Conservation (phyloP, 345 rosid species). For the Stellera chamaejasme region DNA sequence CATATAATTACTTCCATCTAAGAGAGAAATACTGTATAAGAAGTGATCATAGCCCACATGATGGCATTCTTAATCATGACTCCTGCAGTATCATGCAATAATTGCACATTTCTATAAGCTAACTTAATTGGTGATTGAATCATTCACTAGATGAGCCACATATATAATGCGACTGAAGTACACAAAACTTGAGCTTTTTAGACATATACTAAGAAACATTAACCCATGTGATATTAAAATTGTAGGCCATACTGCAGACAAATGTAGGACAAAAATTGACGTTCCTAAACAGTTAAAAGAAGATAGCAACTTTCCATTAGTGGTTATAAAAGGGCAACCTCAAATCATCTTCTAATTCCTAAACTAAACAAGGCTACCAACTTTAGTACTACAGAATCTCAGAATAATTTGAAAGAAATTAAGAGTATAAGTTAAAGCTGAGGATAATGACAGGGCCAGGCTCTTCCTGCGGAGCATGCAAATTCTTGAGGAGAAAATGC, state of each 20-base stretch:
- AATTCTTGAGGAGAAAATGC: slow-evolving; percentile 71
- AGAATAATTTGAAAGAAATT: slow-evolving; percentile 12
- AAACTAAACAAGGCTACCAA: slow-evolving; percentile 14
- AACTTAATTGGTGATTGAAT: slow-evolving; percentile 28
- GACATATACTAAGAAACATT: slow-evolving; percentile 33
- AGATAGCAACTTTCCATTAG: slow-evolving; percentile 11
- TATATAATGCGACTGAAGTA: slow-evolving; percentile 15
- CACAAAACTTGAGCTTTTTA: slow-evolving; percentile 13
- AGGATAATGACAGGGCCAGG: slow-evolving; percentile 64
- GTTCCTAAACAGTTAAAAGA: slow-evolving; percentile 20
- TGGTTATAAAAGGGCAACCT: slow-evolving; percentile 37
- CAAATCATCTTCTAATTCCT: slow-evolving; percentile 16
- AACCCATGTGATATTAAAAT: slow-evolving; percentile 39
- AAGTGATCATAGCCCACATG: slow-evolving; percentile 15
- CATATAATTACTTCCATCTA: slow-evolving; percentile 8
- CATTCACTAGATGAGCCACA: slow-evolving; percentile 14
- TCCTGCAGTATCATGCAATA: slow-evolving; percentile 9
- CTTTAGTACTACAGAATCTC: slow-evolving; percentile 9
- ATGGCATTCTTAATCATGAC: slow-evolving; percentile 10
- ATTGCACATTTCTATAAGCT: slow-evolving; percentile 25
- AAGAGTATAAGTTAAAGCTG: slow-evolving; percentile 14
- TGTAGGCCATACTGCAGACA: slow-evolving; percentile 64
- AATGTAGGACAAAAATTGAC: slow-evolving; percentile 30
- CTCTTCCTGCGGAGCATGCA: slow-evolving; percentile 85
- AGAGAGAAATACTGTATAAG: slow-evolving; percentile 4